Base-by-base conservation (phyloP, 371 early-diverging fungal species). In the Syncephalastrum contaminatum region DNA sequence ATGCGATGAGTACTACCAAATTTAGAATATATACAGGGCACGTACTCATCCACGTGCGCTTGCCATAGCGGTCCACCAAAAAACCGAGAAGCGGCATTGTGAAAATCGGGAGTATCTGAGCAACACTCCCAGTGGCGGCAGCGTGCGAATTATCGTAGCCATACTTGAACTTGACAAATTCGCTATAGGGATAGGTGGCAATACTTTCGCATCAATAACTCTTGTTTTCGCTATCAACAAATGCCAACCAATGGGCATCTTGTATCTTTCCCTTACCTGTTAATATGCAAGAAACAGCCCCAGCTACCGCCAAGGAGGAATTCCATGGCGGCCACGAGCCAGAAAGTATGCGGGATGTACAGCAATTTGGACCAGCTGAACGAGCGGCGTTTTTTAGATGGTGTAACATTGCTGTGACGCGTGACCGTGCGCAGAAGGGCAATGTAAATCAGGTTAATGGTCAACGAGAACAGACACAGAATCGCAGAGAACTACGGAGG, bases 271-370 rank as follows among this genome's bases (percentile, higher is more conserved):
- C 25, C 21, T 60, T 63, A 73, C 73, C 73, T 74, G 60, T 84
- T 80, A 25, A 87, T 83, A 51, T 87, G 87, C 47, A 87, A 60
- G 63, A 87, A 87, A 59, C 80, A 77, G 47, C 80, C 86, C 87
- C 88, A 87, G 8, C 72, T 75, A 41, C 83, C 78, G 16, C 88
- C 86, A 25, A 87, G 53, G 1, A 75, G 60, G 54, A 87, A 84
- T 43, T 81, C 77, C 63, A 82, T 69, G 36, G 62, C 21, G 5
- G 73, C 70, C 43, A 86, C 65, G 53, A 86, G 56, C 88, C 88
- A 87, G 65, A 71, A 86, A 21, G 76, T 55, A 16, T 71, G 72
- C 27, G 88, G 84, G 45, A 87, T 60, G 25, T 75, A 65, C 43
- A 82, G 49, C n/a, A 87, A 59, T 49, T 77, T 67, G 42, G 63